Evolutionary conservation across 306 rosid species (phyloP).

Genomic region (Casuarina glauca): DNA sequence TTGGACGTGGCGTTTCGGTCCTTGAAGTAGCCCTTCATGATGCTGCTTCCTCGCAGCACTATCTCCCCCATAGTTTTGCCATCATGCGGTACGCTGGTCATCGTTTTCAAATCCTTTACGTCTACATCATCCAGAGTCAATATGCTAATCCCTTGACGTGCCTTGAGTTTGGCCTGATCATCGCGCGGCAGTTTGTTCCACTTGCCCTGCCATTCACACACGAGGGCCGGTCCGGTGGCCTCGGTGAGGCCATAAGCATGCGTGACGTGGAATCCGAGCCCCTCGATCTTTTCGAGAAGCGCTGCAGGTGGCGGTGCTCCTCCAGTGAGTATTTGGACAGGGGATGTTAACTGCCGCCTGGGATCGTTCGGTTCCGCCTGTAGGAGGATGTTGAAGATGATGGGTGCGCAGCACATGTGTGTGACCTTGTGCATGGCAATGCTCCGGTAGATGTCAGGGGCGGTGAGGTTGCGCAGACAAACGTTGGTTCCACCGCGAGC

Average conservation of each 20-base stretch:
- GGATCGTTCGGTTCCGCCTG: slow-evolving; percentile 46
- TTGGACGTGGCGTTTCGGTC: slow-evolving; percentile 45
- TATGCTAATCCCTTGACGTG: slow-evolving; percentile 78
- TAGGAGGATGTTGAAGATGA: slow-evolving; percentile 65
- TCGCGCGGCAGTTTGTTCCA: slow-evolving; percentile 55
- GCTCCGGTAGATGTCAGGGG: slow-evolving; percentile 57
- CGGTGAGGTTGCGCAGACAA: slow-evolving; percentile 59
- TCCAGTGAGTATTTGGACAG: slow-evolving; percentile 73
- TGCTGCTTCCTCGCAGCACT: slow-evolving; percentile 66
- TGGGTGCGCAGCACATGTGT: slow-evolving; percentile 95
- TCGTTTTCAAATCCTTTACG: slow-evolving; percentile 64
- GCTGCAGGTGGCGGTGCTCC: slow-evolving; percentile 88
- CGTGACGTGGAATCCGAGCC: slow-evolving; percentile 74
- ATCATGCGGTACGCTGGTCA: slow-evolving; percentile 63
- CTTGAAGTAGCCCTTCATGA: slow-evolving; percentile 87
- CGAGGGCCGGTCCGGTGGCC: slow-evolving; percentile 88
- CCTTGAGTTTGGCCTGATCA: slow-evolving; percentile 57
- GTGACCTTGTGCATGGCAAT: slow-evolving; percentile 59
- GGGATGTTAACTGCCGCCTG: slow-evolving; percentile 5
- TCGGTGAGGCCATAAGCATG: slow-evolving; percentile 93
- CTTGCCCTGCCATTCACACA: slow-evolving; percentile 82
- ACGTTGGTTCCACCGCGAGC: slow-evolving; percentile 90
- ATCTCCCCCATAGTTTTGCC: slow-evolving; percentile 87
- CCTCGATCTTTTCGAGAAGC: slow-evolving; percentile 51
- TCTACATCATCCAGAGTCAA: slow-evolving; percentile 67